Conservation (phyloP, 371 early-diverging fungal genomes). For the Phascolomyces articulosus region DNA sequence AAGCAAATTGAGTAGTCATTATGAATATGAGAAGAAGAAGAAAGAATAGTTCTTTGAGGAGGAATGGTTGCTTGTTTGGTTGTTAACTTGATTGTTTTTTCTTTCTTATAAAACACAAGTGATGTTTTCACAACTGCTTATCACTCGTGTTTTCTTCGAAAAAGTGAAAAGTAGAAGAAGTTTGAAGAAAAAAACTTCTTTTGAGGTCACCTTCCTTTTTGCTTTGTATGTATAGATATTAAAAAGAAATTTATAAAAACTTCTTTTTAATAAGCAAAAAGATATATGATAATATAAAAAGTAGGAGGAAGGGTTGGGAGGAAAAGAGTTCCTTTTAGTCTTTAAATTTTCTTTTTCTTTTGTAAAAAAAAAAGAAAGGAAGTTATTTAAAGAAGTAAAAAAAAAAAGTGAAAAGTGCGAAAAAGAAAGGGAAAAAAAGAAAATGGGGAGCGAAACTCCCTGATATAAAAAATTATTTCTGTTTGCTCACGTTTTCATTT, state of each 20-base stretch:
- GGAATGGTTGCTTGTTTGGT: slow-evolving; percentile 11
- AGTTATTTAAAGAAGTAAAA: too few relatives aligned
- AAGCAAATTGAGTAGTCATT: slow-evolving; percentile 8
- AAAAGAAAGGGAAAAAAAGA: not conserved
- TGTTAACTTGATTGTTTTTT: not conserved
- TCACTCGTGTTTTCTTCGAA: not conserved
- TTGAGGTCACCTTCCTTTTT: not conserved
- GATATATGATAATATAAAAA: too few relatives aligned
- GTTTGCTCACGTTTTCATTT: not conserved
- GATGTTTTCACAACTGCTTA: not conserved
- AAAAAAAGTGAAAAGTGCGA: not conserved
- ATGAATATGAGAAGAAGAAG: slow-evolving; percentile 7
- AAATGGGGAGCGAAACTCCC: not conserved
- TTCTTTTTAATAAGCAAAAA: not conserved
- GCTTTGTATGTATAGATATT: not conserved
- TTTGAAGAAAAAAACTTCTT: too few relatives aligned
- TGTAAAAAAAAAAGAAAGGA: too few relatives aligned
- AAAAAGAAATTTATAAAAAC: too few relatives aligned
- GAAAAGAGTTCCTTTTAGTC: too few relatives aligned
- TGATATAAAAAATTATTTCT: not conserved
- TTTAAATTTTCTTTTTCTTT: too few relatives aligned
- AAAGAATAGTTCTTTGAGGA: slow-evolving; percentile 7
- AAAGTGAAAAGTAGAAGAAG: not conserved
- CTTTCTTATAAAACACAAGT: not conserved
- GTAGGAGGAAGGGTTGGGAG: not conserved